These are phyloP conservation scores for Skeletonema marinoi DNA, from an alignment of 108 stramenopile species.

Conservation along the genomic window DNA sequence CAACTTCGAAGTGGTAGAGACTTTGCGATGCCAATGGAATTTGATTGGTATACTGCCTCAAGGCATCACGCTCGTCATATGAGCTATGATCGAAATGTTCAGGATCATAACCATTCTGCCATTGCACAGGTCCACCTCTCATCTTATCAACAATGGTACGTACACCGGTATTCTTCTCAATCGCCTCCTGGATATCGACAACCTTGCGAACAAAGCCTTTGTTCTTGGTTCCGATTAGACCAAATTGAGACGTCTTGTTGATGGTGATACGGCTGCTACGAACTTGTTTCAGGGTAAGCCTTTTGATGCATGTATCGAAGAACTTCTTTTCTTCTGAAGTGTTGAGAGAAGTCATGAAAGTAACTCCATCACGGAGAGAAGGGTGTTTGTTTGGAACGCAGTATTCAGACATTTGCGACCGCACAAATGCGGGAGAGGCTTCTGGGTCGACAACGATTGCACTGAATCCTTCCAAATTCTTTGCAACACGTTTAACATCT, in stretches of 20 bases:
- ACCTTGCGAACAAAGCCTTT: slow-evolving; percentile 44
- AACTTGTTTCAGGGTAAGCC: slow-evolving; percentile 24
- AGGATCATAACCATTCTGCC: slow-evolving; percentile 46
- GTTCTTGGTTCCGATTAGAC: slow-evolving; percentile 36
- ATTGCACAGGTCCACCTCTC: slow-evolving; percentile 40
- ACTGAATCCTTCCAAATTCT: slow-evolving; percentile 43
- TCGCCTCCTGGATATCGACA: slow-evolving; percentile 24
- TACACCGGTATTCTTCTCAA: slow-evolving; percentile 45
- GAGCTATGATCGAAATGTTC: slow-evolving; percentile 46
- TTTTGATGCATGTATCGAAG: slow-evolving; percentile 34
- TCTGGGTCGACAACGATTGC: slow-evolving; percentile 51
- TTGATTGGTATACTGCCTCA: slow-evolving; percentile 31
- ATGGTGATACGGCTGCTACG: slow-evolving; percentile 46
- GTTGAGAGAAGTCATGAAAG: slow-evolving; percentile 50
- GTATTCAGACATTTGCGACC: slow-evolving; percentile 25
- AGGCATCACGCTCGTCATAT: slow-evolving; percentile 44
- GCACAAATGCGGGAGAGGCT: slow-evolving; percentile 22
- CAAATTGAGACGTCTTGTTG: slow-evolving; percentile 45
- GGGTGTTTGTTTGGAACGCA: slow-evolving; percentile 32
- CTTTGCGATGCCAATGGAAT: slow-evolving; percentile 8
- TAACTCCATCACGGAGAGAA: slow-evolving; percentile 35
- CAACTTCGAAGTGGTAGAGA: neutral
- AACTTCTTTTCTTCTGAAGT: slow-evolving; percentile 14
- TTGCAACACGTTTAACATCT: slow-evolving; percentile 48
- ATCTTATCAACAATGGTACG: slow-evolving; percentile 45